Evolutionary conservation across 2,329 filamentous ascomycete genomes (phyloP), one percentile per base, ranked within the genome.

Genomic region (Waltergamsia citrina): DNA sequence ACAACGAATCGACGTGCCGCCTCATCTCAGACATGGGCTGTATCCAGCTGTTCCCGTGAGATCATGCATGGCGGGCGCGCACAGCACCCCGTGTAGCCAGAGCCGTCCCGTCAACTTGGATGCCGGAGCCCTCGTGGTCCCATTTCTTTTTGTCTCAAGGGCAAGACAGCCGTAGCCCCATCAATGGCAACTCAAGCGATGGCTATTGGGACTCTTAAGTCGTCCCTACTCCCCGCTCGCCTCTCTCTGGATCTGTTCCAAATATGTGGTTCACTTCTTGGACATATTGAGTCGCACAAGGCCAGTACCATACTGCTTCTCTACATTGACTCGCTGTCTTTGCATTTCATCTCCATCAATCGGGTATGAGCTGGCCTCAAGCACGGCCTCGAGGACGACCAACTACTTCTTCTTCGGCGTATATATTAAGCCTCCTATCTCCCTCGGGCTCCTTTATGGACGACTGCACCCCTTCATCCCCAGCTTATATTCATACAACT

Each of bases 271-370:
- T 53, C 50, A 56, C 44, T 51, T 57, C 45, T 45, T 50, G 46
- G 39, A 49, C 52, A 48, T 51, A 46, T 54, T 50, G 45, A 46
- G 54, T 57, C 45, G 48, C 48, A 56, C 56, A 54, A 41, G n/a
- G 12, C 15, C 29, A 8, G 15, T 15, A 11, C 14, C 12, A 7
- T 18, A 22, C 10, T 32, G 16, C 23, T 15, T 32, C 6, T 27
- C 3, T 19, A 18, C 20, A 21, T 36, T 18, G 15, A 35, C 15
- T 8, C 29, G 18, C 29, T 29, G 9, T 11, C 27, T 15, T 15
- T 29, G 10, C 26, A 9, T 29, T 7, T 29, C 8, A 8, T n/a
- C 22, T n/a, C 22, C 22, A 24, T 8, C n/a, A 24, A 24, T n/a
- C n/a, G n/a, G n/a, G n/a, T n/a, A n/a, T n/a, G n/a, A n/a, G n/a